Evolutionary conservation across 2,329 filamentous ascomycete genomes (phyloP).

Genomic region (Aplosporella prunicola): DNA sequence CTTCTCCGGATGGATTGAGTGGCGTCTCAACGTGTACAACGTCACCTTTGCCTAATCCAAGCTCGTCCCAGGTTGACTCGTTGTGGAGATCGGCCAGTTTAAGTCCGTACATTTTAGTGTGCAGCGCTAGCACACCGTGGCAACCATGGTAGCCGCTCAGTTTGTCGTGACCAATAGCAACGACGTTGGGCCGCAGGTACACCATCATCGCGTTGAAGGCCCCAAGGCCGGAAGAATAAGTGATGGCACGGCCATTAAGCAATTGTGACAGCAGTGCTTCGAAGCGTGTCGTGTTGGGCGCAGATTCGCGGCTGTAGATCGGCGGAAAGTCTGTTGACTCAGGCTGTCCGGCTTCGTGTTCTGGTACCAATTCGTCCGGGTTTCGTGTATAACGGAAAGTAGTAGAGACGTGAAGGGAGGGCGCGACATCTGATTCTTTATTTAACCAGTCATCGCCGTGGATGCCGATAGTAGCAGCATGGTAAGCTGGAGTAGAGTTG

Average conservation of each 20-base stretch:
- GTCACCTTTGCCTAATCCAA: conserved; percentile 65
- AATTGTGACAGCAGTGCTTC: conserved; percentile 72
- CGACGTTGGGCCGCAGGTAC: conserved; percentile 70
- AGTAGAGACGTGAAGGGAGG: conserved; percentile 81
- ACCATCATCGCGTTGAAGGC: conserved; percentile 83
- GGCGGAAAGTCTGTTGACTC: conserved; percentile 44
- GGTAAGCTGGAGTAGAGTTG: conserved; percentile 25
- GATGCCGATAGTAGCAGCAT: conserved; percentile 61
- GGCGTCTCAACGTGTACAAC: conserved; percentile 89
- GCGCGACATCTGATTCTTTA: conserved; percentile 68
- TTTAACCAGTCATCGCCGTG: conserved; percentile 76
- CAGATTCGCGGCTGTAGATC: conserved; percentile 72
- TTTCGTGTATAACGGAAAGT: conserved; percentile 75
- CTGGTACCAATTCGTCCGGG: conserved; percentile 54
- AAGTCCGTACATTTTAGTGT: conserved; percentile 67
- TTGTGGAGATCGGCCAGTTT: conserved; percentile 57
- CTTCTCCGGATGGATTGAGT: conserved; percentile 80
- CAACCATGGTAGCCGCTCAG: conserved; percentile 87
- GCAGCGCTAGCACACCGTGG: conserved; percentile 69
- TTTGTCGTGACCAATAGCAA: conserved; percentile 51
- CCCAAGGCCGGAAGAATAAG: conserved; percentile 76
- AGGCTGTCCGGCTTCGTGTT: conserved; percentile 29
- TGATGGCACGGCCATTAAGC: conserved; percentile 55
- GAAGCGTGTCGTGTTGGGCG: conserved; percentile 74
- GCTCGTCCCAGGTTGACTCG: conserved; percentile 48